Evolutionary conservation across 768 basidiomycete genomes (phyloP).

Genomic region (Royoungia palumana): DNA sequence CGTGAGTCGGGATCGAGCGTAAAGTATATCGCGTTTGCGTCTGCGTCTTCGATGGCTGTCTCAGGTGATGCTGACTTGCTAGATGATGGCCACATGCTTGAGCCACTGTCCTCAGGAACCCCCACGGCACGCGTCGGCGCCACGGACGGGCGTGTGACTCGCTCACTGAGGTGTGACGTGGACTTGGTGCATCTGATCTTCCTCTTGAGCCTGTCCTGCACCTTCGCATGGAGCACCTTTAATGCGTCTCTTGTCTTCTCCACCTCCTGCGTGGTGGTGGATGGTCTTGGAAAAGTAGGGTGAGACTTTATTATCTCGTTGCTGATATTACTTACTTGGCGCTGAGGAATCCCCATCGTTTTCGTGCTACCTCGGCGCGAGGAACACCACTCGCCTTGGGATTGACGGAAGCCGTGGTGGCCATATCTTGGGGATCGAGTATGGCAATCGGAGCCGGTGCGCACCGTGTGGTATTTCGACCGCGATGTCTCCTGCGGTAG

Average conservation of each 20-base stretch:
- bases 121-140: neutral
- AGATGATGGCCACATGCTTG: neutral
- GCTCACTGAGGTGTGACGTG: constrained; percentile 19
- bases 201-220: constrained; percentile 18
- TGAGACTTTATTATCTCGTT: neutral
- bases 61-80: neutral
- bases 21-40: constrained; percentile 29
- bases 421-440: constrained; percentile 1
- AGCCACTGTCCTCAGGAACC: neutral
- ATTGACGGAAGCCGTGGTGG: neutral
- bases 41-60: constrained; percentile 5
- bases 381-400: neutral
- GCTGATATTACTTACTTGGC: constrained; percentile 14
- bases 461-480: neutral
- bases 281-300: constrained; percentile 8
- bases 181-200: constrained; percentile 22
- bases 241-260: constrained; percentile 10
- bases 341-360: constrained; percentile 17
- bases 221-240: constrained; percentile 9
- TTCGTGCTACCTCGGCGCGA: neutral
- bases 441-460: constrained; percentile 14
- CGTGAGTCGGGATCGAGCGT: constrained; percentile 24
- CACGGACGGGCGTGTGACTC: neutral
- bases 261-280: constrained; percentile 2
- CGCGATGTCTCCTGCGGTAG: constrained; percentile 18